phyloP scores from a whole-genome alignment of 805 yeast genomes.

The Barnettozyma populi region DNA sequence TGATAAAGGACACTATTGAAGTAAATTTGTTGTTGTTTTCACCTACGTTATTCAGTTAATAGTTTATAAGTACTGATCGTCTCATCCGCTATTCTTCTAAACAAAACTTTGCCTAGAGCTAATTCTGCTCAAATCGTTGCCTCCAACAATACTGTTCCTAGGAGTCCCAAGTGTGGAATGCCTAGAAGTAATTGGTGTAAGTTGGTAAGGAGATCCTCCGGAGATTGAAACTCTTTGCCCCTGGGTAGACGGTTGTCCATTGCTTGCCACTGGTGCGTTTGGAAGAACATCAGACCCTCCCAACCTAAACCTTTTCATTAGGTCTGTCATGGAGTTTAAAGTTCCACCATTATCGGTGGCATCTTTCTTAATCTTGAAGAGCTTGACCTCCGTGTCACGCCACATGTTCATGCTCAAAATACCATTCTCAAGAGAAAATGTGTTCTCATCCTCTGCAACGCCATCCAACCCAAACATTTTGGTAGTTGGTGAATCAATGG shows the following conservation, averaged over 20 bases:
- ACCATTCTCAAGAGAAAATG: conserved; percentile 17
- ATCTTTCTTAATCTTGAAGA: conserved; percentile 31
- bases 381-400: conserved; percentile 17
- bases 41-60: too few species aligned
- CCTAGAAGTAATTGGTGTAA: conserved; percentile 26
- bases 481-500: background rate
- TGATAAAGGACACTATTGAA: too few species aligned
- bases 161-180: conserved; percentile 24
- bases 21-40: too few species aligned
- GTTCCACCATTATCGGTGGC: conserved; percentile 34
- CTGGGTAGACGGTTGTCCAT: conserved; percentile 5
- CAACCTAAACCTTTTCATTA: conserved; percentile 33
- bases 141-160: conserved; percentile 20
- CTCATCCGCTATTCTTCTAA: conserved; percentile 3
- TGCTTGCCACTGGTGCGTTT: conserved; percentile 12
- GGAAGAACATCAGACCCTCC: conserved; percentile 20
- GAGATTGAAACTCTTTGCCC: conserved; percentile 11
- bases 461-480: conserved; percentile 8
- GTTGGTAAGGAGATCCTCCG: conserved; percentile 20
- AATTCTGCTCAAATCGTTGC: conserved; percentile 14
- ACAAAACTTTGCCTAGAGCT: conserved; percentile 16
- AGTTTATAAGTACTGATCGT: background rate
- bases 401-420: conserved; percentile 18
- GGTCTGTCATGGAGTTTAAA: conserved; percentile 34
- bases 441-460: conserved; percentile 5